Evolutionary conservation across 768 basidiomycete species (phyloP).

Genomic region (Pulveroboletus sp.): DNA sequence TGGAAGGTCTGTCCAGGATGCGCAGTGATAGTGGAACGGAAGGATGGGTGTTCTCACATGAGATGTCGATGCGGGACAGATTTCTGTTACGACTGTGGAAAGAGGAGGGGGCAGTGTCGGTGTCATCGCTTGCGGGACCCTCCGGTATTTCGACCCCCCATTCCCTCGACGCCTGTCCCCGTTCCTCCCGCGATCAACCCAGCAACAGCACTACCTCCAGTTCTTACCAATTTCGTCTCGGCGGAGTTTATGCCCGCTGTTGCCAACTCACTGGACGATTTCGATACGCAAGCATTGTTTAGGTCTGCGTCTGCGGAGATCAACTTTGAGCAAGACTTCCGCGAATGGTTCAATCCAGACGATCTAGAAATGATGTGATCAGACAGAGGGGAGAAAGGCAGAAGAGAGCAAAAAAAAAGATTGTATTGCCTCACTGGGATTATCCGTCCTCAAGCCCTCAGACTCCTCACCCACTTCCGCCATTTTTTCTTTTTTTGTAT

Average conservation of each 20-base stretch:
- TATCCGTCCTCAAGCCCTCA: no score
- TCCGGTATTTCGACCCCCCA: no score
- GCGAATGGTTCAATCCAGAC: slow-evolving; percentile 70
- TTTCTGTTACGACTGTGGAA: background rate
- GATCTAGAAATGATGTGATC: slow-evolving; percentile 32
- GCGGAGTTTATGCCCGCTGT: slow-evolving; percentile 47
- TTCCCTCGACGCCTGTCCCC: background rate
- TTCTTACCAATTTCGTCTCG: slow-evolving; percentile 20
- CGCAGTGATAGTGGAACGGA: background rate
- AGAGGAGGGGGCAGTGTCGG: background rate
- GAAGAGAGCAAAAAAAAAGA: no score
- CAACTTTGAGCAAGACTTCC: slow-evolving; percentile 72
- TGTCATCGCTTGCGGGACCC: no score
- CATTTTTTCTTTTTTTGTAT: no score
- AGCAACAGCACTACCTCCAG: slow-evolving; percentile 25
- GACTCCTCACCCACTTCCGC: no score
- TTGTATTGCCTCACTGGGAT: no score
- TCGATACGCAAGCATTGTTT: slow-evolving; percentile 37
- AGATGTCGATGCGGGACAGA: background rate
- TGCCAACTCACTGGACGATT: slow-evolving; percentile 37
- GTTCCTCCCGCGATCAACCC: no score
- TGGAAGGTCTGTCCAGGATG: slow-evolving; percentile 1
- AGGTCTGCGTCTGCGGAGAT: slow-evolving; percentile 41
- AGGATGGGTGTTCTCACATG: background rate
- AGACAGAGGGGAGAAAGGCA: no score